A percentile compares a stretch with the other conserved stretches of the same genome.
phyloP scores from a whole-genome alignment of 306 rosid species.

The Prunus dulcis region DNA sequence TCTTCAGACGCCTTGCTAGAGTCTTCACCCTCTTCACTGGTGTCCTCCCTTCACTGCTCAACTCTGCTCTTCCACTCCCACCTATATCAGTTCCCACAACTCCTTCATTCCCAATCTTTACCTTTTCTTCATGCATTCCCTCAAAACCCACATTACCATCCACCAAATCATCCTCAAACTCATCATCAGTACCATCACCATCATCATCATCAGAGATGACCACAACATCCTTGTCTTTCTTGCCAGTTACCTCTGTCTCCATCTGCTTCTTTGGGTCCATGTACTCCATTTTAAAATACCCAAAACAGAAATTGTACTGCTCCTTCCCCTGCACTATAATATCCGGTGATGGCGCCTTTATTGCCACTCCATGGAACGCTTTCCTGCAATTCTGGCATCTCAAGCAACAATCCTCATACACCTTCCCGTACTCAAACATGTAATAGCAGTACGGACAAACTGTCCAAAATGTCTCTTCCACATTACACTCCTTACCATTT shows the following conservation, averaged over 20 bases:
- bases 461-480: slow-evolving; percentile 61
- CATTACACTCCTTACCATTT: background rate
- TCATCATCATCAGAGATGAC: slow-evolving; percentile 26
- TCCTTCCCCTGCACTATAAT: slow-evolving; percentile 46
- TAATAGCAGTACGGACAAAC: slow-evolving; percentile 70
- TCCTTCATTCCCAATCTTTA: background rate
- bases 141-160: background rate
- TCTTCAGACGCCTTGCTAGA: slow-evolving; percentile 29
- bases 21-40: slow-evolving; percentile 8
- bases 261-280: background rate
- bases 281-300: slow-evolving; percentile 34
- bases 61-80: background rate
- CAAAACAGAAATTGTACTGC: slow-evolving; percentile 40
- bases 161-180: background rate
- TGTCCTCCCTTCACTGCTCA: background rate
- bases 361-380: slow-evolving; percentile 60
- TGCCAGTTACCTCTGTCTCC: background rate
- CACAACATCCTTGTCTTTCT: background rate
- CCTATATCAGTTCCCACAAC: background rate
- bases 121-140: background rate
- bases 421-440: slow-evolving; percentile 49
- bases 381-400: slow-evolving; percentile 53
- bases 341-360: slow-evolving; percentile 39
- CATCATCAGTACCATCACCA: background rate
- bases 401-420: slow-evolving; percentile 47